Conservation (phyloP, 2,329 filamentous ascomycete species). For the Zarea fungicola region DNA sequence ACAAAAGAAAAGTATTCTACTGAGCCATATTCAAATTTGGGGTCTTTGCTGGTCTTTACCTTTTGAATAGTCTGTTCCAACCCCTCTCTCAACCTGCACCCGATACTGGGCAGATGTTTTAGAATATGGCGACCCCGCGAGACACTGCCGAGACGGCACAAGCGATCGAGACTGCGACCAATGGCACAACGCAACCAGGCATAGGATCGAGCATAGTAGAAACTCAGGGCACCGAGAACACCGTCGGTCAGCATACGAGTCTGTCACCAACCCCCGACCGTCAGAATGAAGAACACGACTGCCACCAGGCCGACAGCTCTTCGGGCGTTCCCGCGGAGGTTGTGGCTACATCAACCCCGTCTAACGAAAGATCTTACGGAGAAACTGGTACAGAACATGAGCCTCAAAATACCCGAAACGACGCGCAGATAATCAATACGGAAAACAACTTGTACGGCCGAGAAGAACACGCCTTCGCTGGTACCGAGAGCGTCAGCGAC, state of each 20-base stretch:
- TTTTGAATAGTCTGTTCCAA: not conserved
- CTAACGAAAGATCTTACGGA: slow-evolving; percentile 24
- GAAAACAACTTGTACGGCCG: not conserved
- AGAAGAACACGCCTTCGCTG: not conserved
- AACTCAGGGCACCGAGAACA: not conserved
- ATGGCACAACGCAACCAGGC: not conserved
- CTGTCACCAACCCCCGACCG: slow-evolving; percentile 34
- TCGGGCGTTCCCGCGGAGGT: slow-evolving; percentile 33
- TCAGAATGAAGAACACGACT: slow-evolving; percentile 40
- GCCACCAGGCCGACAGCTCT: slow-evolving; percentile 43
- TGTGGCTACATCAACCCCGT: not conserved
- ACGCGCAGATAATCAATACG: too few relatives aligned
- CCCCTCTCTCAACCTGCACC: not conserved
- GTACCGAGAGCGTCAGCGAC: slow-evolving; percentile 3
- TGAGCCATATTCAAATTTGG: too few relatives aligned
- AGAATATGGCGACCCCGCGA: slow-evolving; percentile 11
- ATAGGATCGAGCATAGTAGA: not conserved
- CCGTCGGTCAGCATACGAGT: slow-evolving; percentile 21
- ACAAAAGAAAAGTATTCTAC: too few relatives aligned
- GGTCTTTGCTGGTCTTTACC: too few relatives aligned
- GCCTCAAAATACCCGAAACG: not conserved
- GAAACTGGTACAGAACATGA: slow-evolving; percentile 9
- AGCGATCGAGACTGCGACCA: not conserved
- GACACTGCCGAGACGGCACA: slow-evolving; percentile 3
- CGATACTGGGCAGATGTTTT: too few relatives aligned